Conservation (phyloP, 768 basidiomycete species). For the Cubamyces sp. region DNA sequence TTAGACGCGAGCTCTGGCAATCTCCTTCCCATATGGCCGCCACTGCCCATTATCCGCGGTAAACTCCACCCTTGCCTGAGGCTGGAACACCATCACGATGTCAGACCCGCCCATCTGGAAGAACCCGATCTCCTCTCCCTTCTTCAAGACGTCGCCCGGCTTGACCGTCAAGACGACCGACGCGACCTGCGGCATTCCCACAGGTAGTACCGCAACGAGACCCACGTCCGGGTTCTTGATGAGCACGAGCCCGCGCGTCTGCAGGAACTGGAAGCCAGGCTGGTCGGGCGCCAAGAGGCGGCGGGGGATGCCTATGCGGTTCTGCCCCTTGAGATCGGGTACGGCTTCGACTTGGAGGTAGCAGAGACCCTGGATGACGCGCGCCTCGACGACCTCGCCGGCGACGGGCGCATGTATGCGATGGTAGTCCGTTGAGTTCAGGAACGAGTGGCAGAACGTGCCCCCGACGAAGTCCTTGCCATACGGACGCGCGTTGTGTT, state of each 20-base stretch:
- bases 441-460: background rate
- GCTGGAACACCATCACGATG: constrained; percentile 3
- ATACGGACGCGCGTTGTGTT: background rate
- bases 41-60: background rate
- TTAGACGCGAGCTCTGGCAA: background rate
- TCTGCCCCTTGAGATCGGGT: background rate
- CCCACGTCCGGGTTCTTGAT: background rate
- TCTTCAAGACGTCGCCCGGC: background rate
- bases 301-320: background rate
- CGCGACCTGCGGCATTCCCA: background rate
- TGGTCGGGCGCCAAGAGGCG: background rate
- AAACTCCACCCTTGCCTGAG: background rate
- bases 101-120: constrained; percentile 10
- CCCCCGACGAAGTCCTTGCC: background rate
- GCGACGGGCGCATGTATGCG: background rate
- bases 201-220: background rate
- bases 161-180: background rate
- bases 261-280: background rate
- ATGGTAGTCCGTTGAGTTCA: background rate
- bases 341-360: background rate
- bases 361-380: background rate
- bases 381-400: background rate
- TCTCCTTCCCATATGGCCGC: background rate
- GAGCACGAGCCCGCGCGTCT: background rate
- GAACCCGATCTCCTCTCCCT: background rate